A percentile compares a stretch with the other conserved stretches of the same genome.
phyloP scores from a whole-genome alignment of 306 rosid species.

The Casuarina glauca region DNA sequence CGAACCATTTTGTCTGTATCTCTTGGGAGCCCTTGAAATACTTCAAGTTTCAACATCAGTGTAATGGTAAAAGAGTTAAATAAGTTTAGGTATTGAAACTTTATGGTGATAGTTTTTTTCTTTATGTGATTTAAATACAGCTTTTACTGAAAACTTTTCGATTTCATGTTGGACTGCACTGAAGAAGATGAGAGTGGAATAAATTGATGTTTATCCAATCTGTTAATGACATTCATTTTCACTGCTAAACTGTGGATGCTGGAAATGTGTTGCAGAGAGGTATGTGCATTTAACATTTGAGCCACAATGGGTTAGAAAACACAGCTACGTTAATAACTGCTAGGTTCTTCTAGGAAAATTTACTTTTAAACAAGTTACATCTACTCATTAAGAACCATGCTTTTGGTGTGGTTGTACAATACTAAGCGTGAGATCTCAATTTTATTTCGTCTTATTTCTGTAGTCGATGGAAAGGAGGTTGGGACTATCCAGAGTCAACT shows the following conservation, averaged over 20 bases:
- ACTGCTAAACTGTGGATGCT: neutral
- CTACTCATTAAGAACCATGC: neutral
- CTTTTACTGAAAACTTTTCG: neutral
- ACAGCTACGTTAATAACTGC: neutral
- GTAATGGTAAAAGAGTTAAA: neutral
- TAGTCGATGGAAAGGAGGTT: slow-evolving; percentile 92
- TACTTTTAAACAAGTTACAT: neutral
- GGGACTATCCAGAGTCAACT: slow-evolving; percentile 87
- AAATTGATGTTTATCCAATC: neutral
- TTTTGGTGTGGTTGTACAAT: neutral
- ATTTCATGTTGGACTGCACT: neutral
- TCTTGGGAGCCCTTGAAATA: neutral
- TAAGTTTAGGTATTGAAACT: neutral
- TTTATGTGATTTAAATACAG: neutral
- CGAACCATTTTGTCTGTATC: neutral
- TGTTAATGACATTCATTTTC: neutral
- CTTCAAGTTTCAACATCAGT: neutral
- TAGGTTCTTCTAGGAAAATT: neutral
- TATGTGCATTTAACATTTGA: neutral
- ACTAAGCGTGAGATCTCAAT: neutral
- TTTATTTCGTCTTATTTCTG: slow-evolving; percentile 14
- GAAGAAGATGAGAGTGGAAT: neutral
- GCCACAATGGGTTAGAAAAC: neutral
- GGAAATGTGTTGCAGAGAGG: neutral
- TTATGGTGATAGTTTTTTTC: neutral